Base-by-base conservation (phyloP, 768 basidiomycete species). In the Lyophyllum atratum region DNA sequence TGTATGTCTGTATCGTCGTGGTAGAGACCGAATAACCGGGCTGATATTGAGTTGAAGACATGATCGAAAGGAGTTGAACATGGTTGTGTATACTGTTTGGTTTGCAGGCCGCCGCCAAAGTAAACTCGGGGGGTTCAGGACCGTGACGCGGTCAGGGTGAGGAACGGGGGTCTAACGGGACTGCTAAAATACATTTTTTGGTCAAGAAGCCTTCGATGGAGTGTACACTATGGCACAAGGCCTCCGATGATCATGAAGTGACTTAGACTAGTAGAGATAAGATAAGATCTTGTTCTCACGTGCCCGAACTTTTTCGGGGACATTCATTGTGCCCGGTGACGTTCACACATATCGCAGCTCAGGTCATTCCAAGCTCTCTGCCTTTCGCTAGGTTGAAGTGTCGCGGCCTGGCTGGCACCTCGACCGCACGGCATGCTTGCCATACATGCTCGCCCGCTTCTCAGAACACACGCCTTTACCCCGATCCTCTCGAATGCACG, bases 31-130 rank as follows among this genome's bases (percentile, higher is more conserved):
- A 29, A 56, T 37, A 22, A 49, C 25, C 51, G 40, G 42, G 21
- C 8, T 42, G 48, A 31, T 15, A 42, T 12, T 24, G 40, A 49
- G 33, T 42, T 11, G 46, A 55, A 47, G 33, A 37, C 34, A 9
- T 5, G 5, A 31, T 37, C 34, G 34, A 19, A 19, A 34, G 29
- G n/a, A n/a, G n/a, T n/a, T n/a, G n/a, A 48, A 25, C 34, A 49
- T 49, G n/a, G n/a, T 37, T n/a, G 53, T 56, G 26, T n/a, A 14
- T 19, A 17, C n/a, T 60, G 55, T 57, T 60, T 60, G 59, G 43
- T 60, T 47, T 25, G 2, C 46, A 54, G 33, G 59, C 25, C 42
- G 12, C 47, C 21, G 52, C 47, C 55, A 60, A 60, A 60, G 46
- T 22, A 28, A 29, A 4, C 22, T 33, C 26, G n/a, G n/a, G n/a